These are phyloP conservation scores for Dipteronia sinensis DNA, from an alignment of 345 rosid genomes.

Conservation along the genomic window DNA sequence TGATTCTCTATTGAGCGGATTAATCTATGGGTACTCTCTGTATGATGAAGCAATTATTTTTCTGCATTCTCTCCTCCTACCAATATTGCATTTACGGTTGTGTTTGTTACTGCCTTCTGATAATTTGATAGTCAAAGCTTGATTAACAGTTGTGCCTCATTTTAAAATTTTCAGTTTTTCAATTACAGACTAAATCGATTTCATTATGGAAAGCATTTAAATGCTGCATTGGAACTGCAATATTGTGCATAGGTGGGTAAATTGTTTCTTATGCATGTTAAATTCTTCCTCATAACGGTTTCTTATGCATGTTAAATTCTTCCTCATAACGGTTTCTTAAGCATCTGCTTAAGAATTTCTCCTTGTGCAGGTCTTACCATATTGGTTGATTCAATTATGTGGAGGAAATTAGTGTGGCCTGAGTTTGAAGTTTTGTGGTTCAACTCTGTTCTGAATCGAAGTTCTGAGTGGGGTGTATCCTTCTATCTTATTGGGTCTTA, in stretches of 20 bases:
- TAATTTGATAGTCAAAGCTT: not conserved
- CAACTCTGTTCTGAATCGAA: slow-evolving; percentile 90
- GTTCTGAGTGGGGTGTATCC: slow-evolving; percentile 99
- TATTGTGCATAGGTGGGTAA: slow-evolving; percentile 69
- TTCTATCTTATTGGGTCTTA: slow-evolving; percentile 13
- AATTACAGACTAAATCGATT: slow-evolving; percentile 71
- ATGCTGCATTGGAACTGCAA: slow-evolving; percentile 53
- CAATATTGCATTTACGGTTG: not conserved
- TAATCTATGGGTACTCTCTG: not conserved
- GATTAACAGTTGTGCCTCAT: slow-evolving; percentile 31
- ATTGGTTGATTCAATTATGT: slow-evolving; percentile 85
- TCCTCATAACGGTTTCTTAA: slow-evolving; percentile 16
- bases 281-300: slow-evolving; percentile 16
- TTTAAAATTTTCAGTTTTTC: slow-evolving; percentile 28
- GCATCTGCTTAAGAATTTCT: slow-evolving; percentile 30
- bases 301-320: not conserved
- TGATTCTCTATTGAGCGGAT: not conserved
- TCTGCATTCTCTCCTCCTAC: not conserved
- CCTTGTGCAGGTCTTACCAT: slow-evolving; percentile 70
- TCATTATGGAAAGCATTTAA: slow-evolving; percentile 65
- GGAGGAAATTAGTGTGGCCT: slow-evolving; percentile 88
- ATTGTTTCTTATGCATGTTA: slow-evolving; percentile 2
- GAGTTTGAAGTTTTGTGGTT: slow-evolving; percentile 98
- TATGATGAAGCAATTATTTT: slow-evolving; percentile 3
- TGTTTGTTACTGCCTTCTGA: not conserved